Evolutionary conservation across 345 rosid genomes (phyloP), one percentile per base, ranked within the genome.

Genomic region (Eutrema japonicum): DNA sequence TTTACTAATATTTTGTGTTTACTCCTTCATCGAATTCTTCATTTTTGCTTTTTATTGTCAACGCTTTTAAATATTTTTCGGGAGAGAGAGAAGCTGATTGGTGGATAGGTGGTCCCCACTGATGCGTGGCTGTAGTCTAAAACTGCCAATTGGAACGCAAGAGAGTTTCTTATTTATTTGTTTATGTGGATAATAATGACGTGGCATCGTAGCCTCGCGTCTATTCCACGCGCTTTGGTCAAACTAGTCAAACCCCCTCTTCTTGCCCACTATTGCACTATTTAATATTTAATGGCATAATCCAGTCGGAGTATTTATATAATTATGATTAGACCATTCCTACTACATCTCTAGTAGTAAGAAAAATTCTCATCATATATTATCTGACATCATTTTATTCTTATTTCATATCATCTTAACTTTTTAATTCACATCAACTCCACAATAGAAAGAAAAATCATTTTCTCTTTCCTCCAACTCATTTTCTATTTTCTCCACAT

Each of bases 61-160:
- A 32, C 57, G 37, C 16, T 32, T 54, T 13, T 32, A 32, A 53
- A 54, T n/a, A 30, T 27, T 32, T 50, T 52, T 54, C 18, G 22
- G 7, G 59, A 13, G 60, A 55, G 14, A 55, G 41, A 33, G 6
- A n/a, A 38, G 3, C 48, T 59, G 64, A 12, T 59, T 59, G 64
- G 64, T 37, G 7, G 48, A 59, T 18, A 38, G 43, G 48, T 38
- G 45, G 64, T 36, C 30, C 48, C 48, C 4, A 43, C 48, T 3
- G 48, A 4, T 43, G 38, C 38, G 38, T 35, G 7, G 38, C 8
- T 54, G 40, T 13, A 40, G 59, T 14, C 59, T 51, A 26, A 26
- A 26, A 26, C 26, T 10, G 38, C 63, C 45, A 58, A 37, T 58
- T 58, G 63, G 46, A 36, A 16, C 8, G 61, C 33, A 30, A 51